Conservation (phyloP, 345 rosid genomes). For the Ceriops zippeliana region DNA sequence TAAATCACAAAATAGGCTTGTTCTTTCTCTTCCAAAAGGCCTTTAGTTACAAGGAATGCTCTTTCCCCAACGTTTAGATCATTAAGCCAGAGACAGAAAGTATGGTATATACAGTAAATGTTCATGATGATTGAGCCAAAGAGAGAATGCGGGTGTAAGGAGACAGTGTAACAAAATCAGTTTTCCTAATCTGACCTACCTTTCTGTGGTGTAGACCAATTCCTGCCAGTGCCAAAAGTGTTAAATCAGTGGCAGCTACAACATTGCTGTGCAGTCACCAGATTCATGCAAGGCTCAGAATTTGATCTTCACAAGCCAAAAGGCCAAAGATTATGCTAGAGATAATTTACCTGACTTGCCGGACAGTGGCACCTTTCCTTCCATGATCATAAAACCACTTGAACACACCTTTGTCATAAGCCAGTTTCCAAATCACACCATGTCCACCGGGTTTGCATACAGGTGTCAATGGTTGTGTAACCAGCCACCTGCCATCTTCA, state of each 20-base stretch:
- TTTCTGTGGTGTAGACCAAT: constrained; percentile 69
- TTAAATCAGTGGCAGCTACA: constrained; percentile 89
- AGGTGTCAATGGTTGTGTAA: constrained; percentile 64
- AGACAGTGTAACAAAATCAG: background rate
- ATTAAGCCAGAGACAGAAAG: background rate
- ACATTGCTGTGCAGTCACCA: constrained; percentile 66
- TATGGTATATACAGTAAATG: background rate
- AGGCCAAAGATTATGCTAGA: constrained; percentile 5
- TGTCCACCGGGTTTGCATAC: constrained; percentile 97
- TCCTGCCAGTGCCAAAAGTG: constrained; percentile 86
- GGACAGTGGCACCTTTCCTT: constrained; percentile 85
- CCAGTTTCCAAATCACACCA: constrained; percentile 97
- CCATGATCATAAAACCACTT: constrained; percentile 76
- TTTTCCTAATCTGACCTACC: constrained; percentile 37
- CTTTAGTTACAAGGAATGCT: background rate
- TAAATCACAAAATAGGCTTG: background rate
- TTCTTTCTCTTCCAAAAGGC: constrained; percentile 1
- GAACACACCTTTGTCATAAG: constrained; percentile 81
- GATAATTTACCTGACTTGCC: constrained; percentile 84
- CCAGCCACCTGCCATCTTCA: constrained; percentile 84
- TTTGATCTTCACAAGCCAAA: background rate
- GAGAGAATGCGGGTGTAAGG: background rate
- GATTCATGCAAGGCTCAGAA: constrained; percentile 16
- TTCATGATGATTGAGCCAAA: background rate
- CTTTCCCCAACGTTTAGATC: background rate